Evolutionary conservation across 2,329 filamentous ascomycete genomes (phyloP), one percentile per base, ranked within the genome.

Genomic region (Pestalotiopsis sp.): DNA sequence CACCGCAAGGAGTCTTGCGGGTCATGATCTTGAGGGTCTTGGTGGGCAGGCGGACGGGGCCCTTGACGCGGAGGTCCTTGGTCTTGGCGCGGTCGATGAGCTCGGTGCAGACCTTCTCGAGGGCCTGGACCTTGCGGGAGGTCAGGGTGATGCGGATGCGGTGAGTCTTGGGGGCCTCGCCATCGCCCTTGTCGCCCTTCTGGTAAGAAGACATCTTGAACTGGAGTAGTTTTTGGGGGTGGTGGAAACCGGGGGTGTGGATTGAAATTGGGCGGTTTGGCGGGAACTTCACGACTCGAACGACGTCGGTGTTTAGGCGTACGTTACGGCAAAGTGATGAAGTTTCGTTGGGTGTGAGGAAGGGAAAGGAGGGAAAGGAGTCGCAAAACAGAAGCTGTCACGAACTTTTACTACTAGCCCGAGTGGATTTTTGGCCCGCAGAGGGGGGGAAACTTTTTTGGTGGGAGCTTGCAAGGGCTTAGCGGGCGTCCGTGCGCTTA

Each of bases 1-100:
- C 96, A 92, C 96, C 96, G 86, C 93, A 96, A 83, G 96, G 96
- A 74, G 96, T 98, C 92, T 99, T 99, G 81, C 96, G 92, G 88
- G 96, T 97, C 82, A 93, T 94, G 88, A 97, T 90, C 89, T 96
- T 94, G 80, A 98, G 90, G 83, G 90, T 93, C 92, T 98, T 97
- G 88, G 94, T 98, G 78, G 96, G 94, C 79, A 98, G 92, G 81
- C 95, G 94, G 84, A 98, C 95, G 82, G 95, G 94, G 80, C 65
- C 65, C 92, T 98, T 98, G 87, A 97, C 94, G 82, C 92, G 92
- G 80, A 99, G 93, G 82, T 97, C 94, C 94, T 99, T 99, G 88
- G 88, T 91, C 89, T 97, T 97, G 81, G 96, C 94, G 81, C 96
- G 95, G 86, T 99, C 96, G 83, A 98, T 94, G 83, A 99, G 93